Conservation (phyloP, 1,284 basidiomycete genomes). For the Ustilago trichophora region DNA sequence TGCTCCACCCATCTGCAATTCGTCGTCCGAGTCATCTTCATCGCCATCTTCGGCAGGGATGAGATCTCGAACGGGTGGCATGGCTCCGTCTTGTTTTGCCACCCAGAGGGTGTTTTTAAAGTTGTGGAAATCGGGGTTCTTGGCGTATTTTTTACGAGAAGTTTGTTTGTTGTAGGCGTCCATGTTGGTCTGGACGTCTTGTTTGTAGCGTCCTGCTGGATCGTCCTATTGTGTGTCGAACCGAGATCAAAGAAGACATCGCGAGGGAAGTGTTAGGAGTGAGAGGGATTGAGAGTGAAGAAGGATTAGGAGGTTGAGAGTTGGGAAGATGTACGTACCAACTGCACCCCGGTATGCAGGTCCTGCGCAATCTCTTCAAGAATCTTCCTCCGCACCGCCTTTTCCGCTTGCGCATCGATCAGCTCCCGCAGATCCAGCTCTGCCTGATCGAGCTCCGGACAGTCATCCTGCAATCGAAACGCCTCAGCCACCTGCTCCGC, state of each 20-base stretch:
- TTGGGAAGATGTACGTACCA: slow-evolving; percentile 19
- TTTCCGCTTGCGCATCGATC: slow-evolving; percentile 50
- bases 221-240: slow-evolving; percentile 7
- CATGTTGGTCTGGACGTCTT: slow-evolving; percentile 11
- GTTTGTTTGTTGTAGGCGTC: slow-evolving; percentile 44
- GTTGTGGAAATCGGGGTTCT: slow-evolving; percentile 45
- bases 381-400: slow-evolving; percentile 27
- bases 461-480: slow-evolving; percentile 10
- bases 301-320: neutral
- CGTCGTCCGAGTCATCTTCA: slow-evolving; percentile 47
- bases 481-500: slow-evolving; percentile 40
- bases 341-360: slow-evolving; percentile 13
- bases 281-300: no score
- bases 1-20: slow-evolving; percentile 48
- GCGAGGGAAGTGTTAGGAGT: no score
- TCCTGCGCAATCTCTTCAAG: slow-evolving; percentile 39
- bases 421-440: slow-evolving; percentile 46
- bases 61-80: slow-evolving; percentile 55
- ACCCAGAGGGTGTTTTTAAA: slow-evolving; percentile 53
- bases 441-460: slow-evolving; percentile 27
- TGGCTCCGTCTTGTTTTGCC: slow-evolving; percentile 44
- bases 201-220: slow-evolving; percentile 26
- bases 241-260: no score
- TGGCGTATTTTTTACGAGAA: slow-evolving; percentile 48
- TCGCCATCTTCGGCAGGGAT: slow-evolving; percentile 40